Base-by-base conservation (phyloP, 2,329 filamentous ascomycete species). In the Domatiomyces catenatus region DNA sequence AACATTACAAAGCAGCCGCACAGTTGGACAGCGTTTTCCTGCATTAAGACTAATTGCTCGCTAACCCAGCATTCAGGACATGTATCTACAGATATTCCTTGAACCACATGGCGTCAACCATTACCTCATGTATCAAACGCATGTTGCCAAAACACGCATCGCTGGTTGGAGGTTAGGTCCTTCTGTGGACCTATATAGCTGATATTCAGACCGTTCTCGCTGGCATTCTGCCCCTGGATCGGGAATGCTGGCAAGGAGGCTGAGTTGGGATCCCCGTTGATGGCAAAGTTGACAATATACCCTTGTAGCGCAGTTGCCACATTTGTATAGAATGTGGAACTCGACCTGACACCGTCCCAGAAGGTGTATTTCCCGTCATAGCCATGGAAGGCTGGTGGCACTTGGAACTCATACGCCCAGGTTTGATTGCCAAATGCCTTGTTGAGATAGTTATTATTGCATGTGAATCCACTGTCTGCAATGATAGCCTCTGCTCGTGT, bases 101-200 rank as follows among this genome's bases (percentile, higher is more conserved):
- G n/a, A n/a, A n/a, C n/a, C 3, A 24, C 22, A 24, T 24, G 32
- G 32, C 7, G 15, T 24, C 22, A 39, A 39, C 15, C 10, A 4
- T 15, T 12, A 12, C 32, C 32, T 39, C 15, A 39, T 5, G 22
- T 24, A 24, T 39, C 15, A 39, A 39, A 39, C 2, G 32, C 32
- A 15, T 71, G 68, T 63, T 77, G 73, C 75, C 75, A 78, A 66
- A 68, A 77, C 49, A 63, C 62, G 61, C 75, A 78, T 55, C 75
- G 65, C 43, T 58, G 58, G 56, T 72, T 75, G 8, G 67, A 68
- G 50, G 70, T 68, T 8, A 64, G 63, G 61, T 79, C 75, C 52
- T 54, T 64, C 39, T 64, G 60, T 52, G 67, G 61, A 22, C 60
- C 63, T 32, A 75, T 71, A 8, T 64, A 64, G 1, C 63, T 64